These are phyloP conservation scores for Huntiella savannae DNA, from an alignment of 2,329 filamentous ascomycete species.

Conservation along the genomic window DNA sequence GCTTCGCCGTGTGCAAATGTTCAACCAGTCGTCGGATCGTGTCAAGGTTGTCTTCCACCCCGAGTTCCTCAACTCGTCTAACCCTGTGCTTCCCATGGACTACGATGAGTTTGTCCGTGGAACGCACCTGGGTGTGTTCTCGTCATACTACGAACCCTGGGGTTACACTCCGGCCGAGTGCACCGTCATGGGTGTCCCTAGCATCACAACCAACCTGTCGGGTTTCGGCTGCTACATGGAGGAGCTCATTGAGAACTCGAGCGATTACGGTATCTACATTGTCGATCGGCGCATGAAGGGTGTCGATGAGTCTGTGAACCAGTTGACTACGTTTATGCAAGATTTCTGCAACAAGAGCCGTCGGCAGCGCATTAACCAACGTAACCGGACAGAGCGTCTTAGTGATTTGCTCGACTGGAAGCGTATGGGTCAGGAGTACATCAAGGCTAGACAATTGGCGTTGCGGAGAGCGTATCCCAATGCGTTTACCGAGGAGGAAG, in stretches of 20 bases:
- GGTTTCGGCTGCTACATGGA: constrained; percentile 99
- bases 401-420: constrained; percentile 97
- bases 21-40: constrained; percentile 86
- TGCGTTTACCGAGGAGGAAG: constrained; percentile 68
- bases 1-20: constrained; percentile 84
- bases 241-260: constrained; percentile 92
- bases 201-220: constrained; percentile 93
- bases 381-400: constrained; percentile 85
- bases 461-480: constrained; percentile 77
- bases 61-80: constrained; percentile 89
- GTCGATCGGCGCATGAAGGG: constrained; percentile 90
- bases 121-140: constrained; percentile 86
- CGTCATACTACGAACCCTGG: constrained; percentile 98
- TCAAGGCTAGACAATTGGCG: constrained; percentile 88
- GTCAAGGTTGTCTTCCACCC: constrained; percentile 98
- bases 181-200: constrained; percentile 96
- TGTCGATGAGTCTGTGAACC: constrained; percentile 92
- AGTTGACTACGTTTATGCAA: constrained; percentile 68
- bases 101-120: constrained; percentile 98
- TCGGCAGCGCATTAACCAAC: constrained; percentile 93
- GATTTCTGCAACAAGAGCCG: constrained; percentile 88
- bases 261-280: constrained; percentile 97
- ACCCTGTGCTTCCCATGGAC: constrained; percentile 85
- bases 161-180: constrained; percentile 96
- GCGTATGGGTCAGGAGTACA: constrained; percentile 97